These are phyloP conservation scores for Acacia concinna DNA, from an alignment of 331 rosid genomes.

Conservation along the genomic window DNA sequence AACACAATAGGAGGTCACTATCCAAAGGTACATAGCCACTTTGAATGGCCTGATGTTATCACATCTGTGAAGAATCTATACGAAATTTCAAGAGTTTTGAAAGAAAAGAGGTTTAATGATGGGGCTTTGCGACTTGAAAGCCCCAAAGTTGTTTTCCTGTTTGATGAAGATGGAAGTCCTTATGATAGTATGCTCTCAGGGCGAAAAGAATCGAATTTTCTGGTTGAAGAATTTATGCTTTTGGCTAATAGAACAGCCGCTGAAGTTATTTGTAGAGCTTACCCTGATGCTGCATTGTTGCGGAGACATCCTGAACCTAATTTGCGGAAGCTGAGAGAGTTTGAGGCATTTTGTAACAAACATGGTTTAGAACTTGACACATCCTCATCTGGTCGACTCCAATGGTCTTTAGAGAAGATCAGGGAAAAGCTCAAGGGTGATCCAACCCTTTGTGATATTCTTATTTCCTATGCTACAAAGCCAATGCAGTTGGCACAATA, in stretches of 20 bases:
- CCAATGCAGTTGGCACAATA: constrained; percentile 85
- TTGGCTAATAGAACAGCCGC: constrained; percentile 84
- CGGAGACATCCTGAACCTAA: constrained; percentile 93
- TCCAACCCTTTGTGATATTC: constrained; percentile 56
- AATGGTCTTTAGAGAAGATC: constrained; percentile 57
- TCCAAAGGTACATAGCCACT: constrained; percentile 64
- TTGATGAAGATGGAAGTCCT: constrained; percentile 74
- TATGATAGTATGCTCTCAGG: constrained; percentile 55
- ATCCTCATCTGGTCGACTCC: constrained; percentile 76
- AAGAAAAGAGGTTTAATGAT: constrained; percentile 59
- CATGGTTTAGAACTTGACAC: constrained; percentile 73
- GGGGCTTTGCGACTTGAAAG: constrained; percentile 82
- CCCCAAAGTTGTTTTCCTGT: constrained; percentile 51
- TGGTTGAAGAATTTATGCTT: constrained; percentile 91
- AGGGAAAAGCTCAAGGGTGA: constrained; percentile 78
- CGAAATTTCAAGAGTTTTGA: constrained; percentile 59
- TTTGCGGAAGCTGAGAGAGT: constrained; percentile 70
- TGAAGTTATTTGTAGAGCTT: constrained; percentile 81
- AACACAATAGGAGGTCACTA: constrained; percentile 27
- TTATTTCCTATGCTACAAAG: constrained; percentile 67
- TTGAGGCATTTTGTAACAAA: constrained; percentile 75
- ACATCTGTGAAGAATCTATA: constrained; percentile 60
- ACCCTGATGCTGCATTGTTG: constrained; percentile 74
- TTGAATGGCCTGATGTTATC: constrained; percentile 67
- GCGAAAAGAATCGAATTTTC: constrained; percentile 61